Conservation (phyloP, 371 early-diverging fungal species). For the Mortierella sp. region DNA sequence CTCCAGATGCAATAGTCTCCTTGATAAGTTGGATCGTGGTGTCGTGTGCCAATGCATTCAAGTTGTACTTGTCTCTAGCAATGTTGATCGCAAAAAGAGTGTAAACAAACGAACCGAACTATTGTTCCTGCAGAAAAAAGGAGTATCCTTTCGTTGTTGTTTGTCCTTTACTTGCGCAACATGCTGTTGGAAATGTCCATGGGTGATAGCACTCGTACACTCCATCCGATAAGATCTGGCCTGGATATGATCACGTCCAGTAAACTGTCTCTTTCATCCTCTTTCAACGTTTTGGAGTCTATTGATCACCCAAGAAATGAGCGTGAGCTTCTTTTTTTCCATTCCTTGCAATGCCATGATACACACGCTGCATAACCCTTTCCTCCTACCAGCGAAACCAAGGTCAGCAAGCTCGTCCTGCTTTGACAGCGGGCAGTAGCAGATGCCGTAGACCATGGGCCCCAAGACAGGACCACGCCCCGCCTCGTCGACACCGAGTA, state of each 20-base stretch:
- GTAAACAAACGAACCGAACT: too few relatives aligned
- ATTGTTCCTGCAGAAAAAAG: too few relatives aligned
- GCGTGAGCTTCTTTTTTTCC: not conserved
- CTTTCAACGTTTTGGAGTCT: slow-evolving; percentile 93
- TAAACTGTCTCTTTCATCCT: slow-evolving; percentile 75
- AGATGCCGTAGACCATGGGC: slow-evolving; percentile 96
- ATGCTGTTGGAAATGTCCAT: slow-evolving; percentile 90
- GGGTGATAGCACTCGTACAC: slow-evolving; percentile 84
- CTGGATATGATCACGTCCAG: slow-evolving; percentile 71
- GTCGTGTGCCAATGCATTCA: slow-evolving; percentile 95
- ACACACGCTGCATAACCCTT: too few relatives aligned
- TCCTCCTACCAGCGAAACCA: slow-evolving; percentile 85
- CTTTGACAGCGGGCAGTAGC: slow-evolving; percentile 76
- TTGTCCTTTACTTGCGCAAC: slow-evolving; percentile 72
- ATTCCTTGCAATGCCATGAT: too few relatives aligned
- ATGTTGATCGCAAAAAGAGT: not conserved
- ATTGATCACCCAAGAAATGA: not conserved
- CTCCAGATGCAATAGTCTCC: slow-evolving; percentile 68
- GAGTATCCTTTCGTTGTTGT: too few relatives aligned
- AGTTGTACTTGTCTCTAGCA: slow-evolving; percentile 83
- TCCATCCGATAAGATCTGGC: slow-evolving; percentile 85
- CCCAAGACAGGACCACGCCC: slow-evolving; percentile 99
- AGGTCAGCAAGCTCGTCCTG: slow-evolving; percentile 71
- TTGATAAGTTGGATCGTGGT: slow-evolving; percentile 89
- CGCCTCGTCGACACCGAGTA: slow-evolving; percentile 99